Evolutionary conservation across 106 monocot species (phyloP), one percentile per base, ranked within the genome.

Genomic region (Dioscorea alata): DNA sequence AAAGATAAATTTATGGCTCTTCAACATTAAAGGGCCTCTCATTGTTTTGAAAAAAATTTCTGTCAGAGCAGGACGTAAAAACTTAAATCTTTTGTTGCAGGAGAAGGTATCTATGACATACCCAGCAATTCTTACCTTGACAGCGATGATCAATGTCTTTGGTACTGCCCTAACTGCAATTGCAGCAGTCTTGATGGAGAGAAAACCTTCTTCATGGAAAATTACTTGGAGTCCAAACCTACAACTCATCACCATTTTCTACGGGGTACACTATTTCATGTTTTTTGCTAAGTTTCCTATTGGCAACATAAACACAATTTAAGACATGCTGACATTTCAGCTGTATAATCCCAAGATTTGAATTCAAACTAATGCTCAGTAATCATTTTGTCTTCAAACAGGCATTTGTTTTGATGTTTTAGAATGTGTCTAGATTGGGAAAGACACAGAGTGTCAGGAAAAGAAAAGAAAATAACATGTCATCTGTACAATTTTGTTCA

Each of bases 141-240:
- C 86, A 32, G 72, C 86, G 4, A 60, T 75, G 72, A 82, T 82
- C 56, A 72, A 19, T 49, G 33, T 60, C 33, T 82, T 66, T 61
- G 86, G 86, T 12, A 79, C 78, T 18, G 9, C 79, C 19, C 82
- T 82, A 50, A 66, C 70, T 12, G 28, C 51, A 35, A 20, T 70
- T 13, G 20, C 71, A 32, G 86, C 81, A 8, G 67, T 42, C 17
- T 4, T 73, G 0, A 79, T 71, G 14, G 86, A 82, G 61, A 85
- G 76, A 64, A 61, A 81, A 21, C 32, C 23, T 20, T 74, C 85
- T 23, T 73, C 78, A 24, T 81, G 85, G 85, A 71, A 23, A 66
- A 71, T 85, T 57, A 78, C 49, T 24, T 49, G 56, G 70, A 74
- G 13, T 31, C 58, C 61, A 33, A 74, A 71, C 61, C 57, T 74